Evolutionary conservation across 371 early-diverging fungal genomes (phyloP).

Genomic region (Mortierella sp.): DNA sequence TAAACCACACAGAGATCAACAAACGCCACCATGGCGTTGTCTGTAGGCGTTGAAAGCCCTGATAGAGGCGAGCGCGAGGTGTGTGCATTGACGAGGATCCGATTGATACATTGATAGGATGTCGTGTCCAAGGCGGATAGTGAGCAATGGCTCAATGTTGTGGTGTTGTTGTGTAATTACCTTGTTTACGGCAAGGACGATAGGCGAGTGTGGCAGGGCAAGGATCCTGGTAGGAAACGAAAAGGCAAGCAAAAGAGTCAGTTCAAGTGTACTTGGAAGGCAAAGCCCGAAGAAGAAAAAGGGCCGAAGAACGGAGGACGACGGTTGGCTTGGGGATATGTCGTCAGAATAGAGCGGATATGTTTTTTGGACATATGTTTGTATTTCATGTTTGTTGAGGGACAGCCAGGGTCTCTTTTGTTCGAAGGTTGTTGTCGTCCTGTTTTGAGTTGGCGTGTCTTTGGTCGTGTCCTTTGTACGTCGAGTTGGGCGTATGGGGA

Average conservation of each 20-base stretch:
- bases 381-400: not conserved
- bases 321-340: slow-evolving; percentile 8
- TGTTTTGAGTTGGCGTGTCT: not conserved
- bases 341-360: not conserved
- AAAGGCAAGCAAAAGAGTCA: not conserved
- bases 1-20: not conserved
- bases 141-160: not conserved
- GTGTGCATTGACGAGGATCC: not conserved
- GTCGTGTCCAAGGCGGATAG: not conserved
- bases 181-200: not conserved
- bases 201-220: not conserved
- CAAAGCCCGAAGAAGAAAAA: slow-evolving; percentile 9
- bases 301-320: not conserved
- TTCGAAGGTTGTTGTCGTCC: not conserved
- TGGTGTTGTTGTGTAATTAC: not conserved
- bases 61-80: not conserved
- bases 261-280: not conserved
- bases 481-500: not conserved
- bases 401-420: slow-evolving; percentile 2
- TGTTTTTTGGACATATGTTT: slow-evolving; percentile 1
- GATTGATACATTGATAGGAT: not conserved
- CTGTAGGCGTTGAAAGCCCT: not conserved
- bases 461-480: not conserved
- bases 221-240: not conserved
- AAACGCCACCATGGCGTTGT: not conserved